Percentiles rank a stretch among this genome's conserved stretches.
Conservation (phyloP, 345 rosid species). For the Moricandia moricandioides region DNA sequence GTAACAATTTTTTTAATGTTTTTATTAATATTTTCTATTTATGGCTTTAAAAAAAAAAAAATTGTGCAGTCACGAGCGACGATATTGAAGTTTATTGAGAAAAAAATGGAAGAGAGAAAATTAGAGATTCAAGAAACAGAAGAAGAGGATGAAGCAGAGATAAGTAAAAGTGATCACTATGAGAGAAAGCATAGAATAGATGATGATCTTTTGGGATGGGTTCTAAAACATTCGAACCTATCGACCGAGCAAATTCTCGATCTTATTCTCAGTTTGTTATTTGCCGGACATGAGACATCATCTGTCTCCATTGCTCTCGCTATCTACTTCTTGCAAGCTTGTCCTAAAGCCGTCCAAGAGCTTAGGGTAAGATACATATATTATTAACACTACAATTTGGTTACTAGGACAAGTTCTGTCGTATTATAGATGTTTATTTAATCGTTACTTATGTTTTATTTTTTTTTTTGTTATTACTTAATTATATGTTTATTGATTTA, state of each 20-base stretch:
- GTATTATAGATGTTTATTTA: not conserved
- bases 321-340: slow-evolving; percentile 76
- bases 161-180: slow-evolving; percentile 18
- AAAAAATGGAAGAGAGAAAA: slow-evolving; percentile 72
- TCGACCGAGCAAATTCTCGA: slow-evolving; percentile 94
- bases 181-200: slow-evolving; percentile 48
- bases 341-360: slow-evolving; percentile 69
- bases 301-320: slow-evolving; percentile 88
- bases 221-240: slow-evolving; percentile 69
- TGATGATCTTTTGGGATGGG: slow-evolving; percentile 96
- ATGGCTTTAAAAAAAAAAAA: not conserved
- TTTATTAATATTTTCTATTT: not conserved
- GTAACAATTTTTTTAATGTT: not conserved
- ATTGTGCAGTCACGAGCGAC: slow-evolving; percentile 67
- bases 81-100: slow-evolving; percentile 77
- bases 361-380: slow-evolving; percentile 46
- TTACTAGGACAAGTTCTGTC: not conserved
- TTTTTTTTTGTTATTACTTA: not conserved
- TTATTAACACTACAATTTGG: not conserved
- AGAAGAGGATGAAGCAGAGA: slow-evolving; percentile 51
- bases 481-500: not conserved
- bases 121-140: slow-evolving; percentile 39
- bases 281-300: slow-evolving; percentile 97
- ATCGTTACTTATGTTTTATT: not conserved
- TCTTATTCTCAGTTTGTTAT: slow-evolving; percentile 78